Evolutionary conservation across 257 asterid genomes (phyloP).

Genomic region (Apocynum venetum): DNA sequence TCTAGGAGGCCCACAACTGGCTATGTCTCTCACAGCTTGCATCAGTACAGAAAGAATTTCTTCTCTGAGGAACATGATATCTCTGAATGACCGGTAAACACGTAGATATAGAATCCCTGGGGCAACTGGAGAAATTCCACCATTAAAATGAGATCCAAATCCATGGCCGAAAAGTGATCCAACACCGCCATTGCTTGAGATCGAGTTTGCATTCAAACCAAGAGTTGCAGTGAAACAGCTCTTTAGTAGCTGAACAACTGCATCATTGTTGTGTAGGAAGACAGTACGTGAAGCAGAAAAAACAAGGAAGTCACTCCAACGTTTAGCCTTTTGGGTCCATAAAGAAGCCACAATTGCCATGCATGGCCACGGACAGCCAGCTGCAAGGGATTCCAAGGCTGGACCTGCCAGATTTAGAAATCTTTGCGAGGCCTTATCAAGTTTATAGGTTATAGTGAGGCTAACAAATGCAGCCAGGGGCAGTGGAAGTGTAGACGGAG

Average conservation of each 20-base stretch:
- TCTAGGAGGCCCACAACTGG: conserved; percentile 28
- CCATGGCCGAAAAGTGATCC: conserved; percentile 98
- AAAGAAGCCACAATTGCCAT: conserved; percentile 95
- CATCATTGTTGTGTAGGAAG: conserved; percentile 85
- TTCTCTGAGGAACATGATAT: conserved; percentile 81
- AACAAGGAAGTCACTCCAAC: conserved; percentile 90
- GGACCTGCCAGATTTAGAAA: conserved; percentile 97
- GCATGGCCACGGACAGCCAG: conserved; percentile 99
- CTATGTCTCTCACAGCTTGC: conserved; percentile 71
- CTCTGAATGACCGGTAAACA: conserved; percentile 72
- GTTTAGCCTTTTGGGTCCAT: conserved; percentile 94
- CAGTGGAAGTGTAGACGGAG: conserved; percentile 88
- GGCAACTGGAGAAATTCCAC: conserved; percentile 91
- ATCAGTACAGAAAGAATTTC: conserved; percentile 68
- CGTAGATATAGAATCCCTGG: conserved; percentile 90
- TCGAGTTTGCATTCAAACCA: conserved; percentile 52
- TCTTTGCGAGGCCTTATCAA: conserved; percentile 87
- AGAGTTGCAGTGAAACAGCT: conserved; percentile 73
- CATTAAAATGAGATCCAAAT: conserved; percentile 79
- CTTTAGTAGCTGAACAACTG: conserved; percentile 81
- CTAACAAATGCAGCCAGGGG: conserved; percentile 98
- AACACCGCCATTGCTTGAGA: conserved; percentile 73
- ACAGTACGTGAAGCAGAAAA: conserved; percentile 95
- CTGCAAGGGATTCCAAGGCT: conserved; percentile 91
- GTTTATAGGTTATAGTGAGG: conserved; percentile 95